A percentile compares a stretch with the other conserved stretches of the same genome.
These are phyloP conservation scores for Solanum rostratum DNA, from an alignment of 257 asterid species.

Conservation along the genomic window DNA sequence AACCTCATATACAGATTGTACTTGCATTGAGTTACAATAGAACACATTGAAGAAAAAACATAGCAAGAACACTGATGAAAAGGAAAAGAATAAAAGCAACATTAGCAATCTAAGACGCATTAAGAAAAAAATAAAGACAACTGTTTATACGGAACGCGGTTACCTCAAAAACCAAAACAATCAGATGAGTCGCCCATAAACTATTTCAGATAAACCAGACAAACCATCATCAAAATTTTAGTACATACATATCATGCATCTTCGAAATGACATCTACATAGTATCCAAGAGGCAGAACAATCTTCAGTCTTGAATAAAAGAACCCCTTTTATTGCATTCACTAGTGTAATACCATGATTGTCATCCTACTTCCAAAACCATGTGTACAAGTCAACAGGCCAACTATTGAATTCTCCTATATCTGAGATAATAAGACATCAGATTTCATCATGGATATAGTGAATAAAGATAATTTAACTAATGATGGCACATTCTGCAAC, in stretches of 20 bases:
- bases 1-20: not conserved
- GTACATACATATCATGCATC: not conserved
- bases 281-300: not conserved
- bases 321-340: not conserved
- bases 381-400: slow-evolving; percentile 3
- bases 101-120: not conserved
- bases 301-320: not conserved
- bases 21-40: not conserved
- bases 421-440: slow-evolving; percentile 2
- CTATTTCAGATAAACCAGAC: not conserved
- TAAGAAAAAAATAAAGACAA: not conserved
- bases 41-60: not conserved
- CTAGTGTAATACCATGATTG: not conserved
- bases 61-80: not conserved
- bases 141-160: not conserved
- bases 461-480: slow-evolving; percentile 32
- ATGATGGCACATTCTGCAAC: slow-evolving; percentile 30
- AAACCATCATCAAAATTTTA: not conserved
- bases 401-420: slow-evolving; percentile 8
- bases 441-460: slow-evolving; percentile 16
- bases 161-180: not conserved
- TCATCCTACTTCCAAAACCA: slow-evolving; percentile 7
- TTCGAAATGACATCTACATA: not conserved
- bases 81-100: not conserved
- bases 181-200: not conserved